Evolutionary conservation across 140 eudicot species (phyloP), one percentile per base, ranked within the genome.

Genomic region (Bidens hawaiensis): DNA sequence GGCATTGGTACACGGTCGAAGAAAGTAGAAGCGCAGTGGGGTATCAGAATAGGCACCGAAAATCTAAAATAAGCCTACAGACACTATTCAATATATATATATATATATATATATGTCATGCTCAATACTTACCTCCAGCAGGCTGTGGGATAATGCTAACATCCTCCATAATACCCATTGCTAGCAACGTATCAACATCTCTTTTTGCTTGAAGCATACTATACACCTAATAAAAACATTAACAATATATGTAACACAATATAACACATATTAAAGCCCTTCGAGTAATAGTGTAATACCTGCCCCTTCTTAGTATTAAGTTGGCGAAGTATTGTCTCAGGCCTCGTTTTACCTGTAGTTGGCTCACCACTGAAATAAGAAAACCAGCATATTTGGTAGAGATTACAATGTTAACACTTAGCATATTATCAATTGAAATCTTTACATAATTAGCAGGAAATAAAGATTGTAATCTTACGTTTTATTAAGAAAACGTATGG

Each of bases 101-200:
- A n/a, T n/a, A n/a, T n/a, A n/a, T 1, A 50, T 7, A 50, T 8
- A 18, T 17, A 62, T 22, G n/a, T 27, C 24, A 45, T 30, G 27
- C 50, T 40, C 50, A 28, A 56, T 12, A 27, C 25, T 84, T 85
- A 88, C 97, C 99, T 78, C 99, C 95, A 74, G 97, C 95, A 54
- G 99, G 99, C 76, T 94, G 99, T 12, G 99, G 99, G 78, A 88
- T 80, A 50, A 94, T 88, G 78, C 95, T 94, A 64, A 88, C 89
- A 77, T 88, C 99, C 59, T 94, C 99, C 99, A 94, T 94, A 12
- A 88, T 81, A 65, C 99, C 99, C 99, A 94, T 94, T 30, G 97
- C 88, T 68, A 94, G 61, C 77, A 89, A 89, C 16, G 97, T 94
- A 57, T 94, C 99, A n/a, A 85, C 97, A 74, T 94, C 99, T 78